Evolutionary conservation across 805 yeast genomes (phyloP), one percentile per base, ranked within the genome.

Genomic region (Metschnikowia corniflorae): DNA sequence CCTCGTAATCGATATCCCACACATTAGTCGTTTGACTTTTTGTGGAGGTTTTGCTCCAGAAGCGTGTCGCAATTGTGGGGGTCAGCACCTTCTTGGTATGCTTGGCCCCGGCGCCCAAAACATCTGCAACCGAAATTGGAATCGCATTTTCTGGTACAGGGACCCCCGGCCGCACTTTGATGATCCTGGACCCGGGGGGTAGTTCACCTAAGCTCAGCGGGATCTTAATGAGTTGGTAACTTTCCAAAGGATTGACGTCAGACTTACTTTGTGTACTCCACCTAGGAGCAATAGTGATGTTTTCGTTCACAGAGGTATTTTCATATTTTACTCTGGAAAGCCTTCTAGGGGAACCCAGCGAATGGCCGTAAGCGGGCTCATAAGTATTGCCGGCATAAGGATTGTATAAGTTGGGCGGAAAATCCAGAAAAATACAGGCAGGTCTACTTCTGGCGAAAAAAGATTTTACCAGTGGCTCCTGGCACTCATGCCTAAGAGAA

Each of bases 91-190:
- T 20, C 19, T 20, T n/a, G 19, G 5, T 18, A 12, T 7, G 15
- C 19, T 18, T 25, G 8, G 21, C 18, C 8, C 16, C 17, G 7
- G 29, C n/a, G n/a, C n/a, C n/a, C n/a, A n/a, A 7, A 8, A 14
- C 14, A 7, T 31, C 45, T 7, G 40, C 41, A 16, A 43, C 28
- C 8, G 49, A 49, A 6, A 57, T 35, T 3, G 58, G 54, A 6
- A 59, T 51, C 7, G 66, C 65, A 17, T 61, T 61, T 3, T 38
- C 33, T 3, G 68, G 67, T 7, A 58, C 32, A 7, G 43, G 46
- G 39, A 47, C 42, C 2, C 65, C 64, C 2, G 57, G 59, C 12
- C 48, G 55, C 1, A 56, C 40, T 29, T 47, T 43, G 27, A 61
- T 35, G 29, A 54, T 48, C 17, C 32, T 36, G 13, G 51, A 44